These are phyloP conservation scores for Colletotrichum euphorbiae DNA, from an alignment of 2,329 filamentous ascomycete genomes.

Conservation along the genomic window DNA sequence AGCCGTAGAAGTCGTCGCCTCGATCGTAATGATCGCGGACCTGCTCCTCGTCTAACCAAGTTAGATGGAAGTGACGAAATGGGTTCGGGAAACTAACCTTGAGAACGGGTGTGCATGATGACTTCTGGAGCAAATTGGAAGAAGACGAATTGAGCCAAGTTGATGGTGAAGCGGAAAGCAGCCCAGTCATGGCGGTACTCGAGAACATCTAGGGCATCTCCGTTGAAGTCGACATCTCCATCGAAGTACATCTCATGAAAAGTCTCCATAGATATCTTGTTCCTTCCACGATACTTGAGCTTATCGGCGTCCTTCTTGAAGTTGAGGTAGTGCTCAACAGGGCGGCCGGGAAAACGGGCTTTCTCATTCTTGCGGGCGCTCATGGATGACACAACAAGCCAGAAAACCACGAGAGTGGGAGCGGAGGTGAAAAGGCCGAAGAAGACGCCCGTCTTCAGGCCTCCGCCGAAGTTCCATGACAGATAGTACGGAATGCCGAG, in stretches of 20 bases:
- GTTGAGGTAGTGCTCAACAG: conserved; percentile 83
- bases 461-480: conserved; percentile 81
- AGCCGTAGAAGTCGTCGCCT: conserved; percentile 91
- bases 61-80: not conserved
- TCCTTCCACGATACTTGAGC: conserved; percentile 74
- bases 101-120: conserved; percentile 76
- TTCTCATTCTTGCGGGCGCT: conserved; percentile 88
- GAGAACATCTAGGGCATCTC: conserved; percentile 81
- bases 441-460: conserved; percentile 84
- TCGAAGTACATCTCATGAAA: conserved; percentile 95
- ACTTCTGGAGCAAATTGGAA: conserved; percentile 84
- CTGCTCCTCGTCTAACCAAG: conserved; percentile 81
- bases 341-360: conserved; percentile 79
- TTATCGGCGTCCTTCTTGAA: conserved; percentile 68
- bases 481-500: conserved; percentile 77
- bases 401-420: conserved; percentile 80
- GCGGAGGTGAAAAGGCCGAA: conserved; percentile 78
- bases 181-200: conserved; percentile 93
- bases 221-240: conserved; percentile 87
- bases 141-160: conserved; percentile 82
- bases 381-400: conserved; percentile 78
- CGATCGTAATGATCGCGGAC: conserved; percentile 92
- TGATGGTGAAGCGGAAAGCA: conserved; percentile 83
- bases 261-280: conserved; percentile 82
- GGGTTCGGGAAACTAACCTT: conserved; percentile 62